Conservation (phyloP, 768 basidiomycete species). For the Cytidiella melzeri region DNA sequence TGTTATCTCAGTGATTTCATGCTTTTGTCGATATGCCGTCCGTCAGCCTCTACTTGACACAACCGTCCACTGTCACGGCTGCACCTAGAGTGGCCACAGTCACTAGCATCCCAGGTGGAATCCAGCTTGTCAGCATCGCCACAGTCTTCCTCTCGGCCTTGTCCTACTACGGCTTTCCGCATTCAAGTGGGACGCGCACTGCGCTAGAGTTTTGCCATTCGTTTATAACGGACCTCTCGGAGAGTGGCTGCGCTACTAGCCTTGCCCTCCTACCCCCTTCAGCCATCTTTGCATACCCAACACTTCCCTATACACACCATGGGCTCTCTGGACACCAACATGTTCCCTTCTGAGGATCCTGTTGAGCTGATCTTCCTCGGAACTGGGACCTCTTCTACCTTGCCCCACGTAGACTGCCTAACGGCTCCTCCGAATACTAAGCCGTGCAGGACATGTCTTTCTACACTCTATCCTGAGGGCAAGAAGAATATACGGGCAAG, state of each 20-base stretch:
- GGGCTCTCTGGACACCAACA: slow-evolving; percentile 11
- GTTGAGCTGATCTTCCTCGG: slow-evolving; percentile 77
- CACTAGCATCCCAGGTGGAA: neutral
- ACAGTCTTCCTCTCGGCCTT: too few relatives aligned
- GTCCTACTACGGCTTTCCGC: neutral
- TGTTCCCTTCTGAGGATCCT: slow-evolving; percentile 11
- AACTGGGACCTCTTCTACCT: slow-evolving; percentile 71
- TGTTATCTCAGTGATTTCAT: too few relatives aligned
- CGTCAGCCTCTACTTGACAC: too few relatives aligned
- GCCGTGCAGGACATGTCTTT: slow-evolving; percentile 60
- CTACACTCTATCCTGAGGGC: slow-evolving; percentile 61
- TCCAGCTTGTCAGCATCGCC: too few relatives aligned
- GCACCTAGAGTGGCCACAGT: too few relatives aligned
- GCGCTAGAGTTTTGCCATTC: too few relatives aligned
- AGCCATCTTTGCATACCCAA: neutral
- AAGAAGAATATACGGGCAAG: slow-evolving; percentile 67
- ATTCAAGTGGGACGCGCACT: neutral
- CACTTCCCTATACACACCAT: slow-evolving; percentile 5
- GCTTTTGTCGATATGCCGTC: too few relatives aligned
- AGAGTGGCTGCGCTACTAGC: too few relatives aligned
- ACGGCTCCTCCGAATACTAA: slow-evolving; percentile 52
- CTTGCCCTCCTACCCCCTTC: neutral
- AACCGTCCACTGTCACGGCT: too few relatives aligned
- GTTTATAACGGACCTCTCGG: too few relatives aligned
- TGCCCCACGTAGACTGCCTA: slow-evolving; percentile 69